phyloP scores from a whole-genome alignment of 1,284 basidiomycete species.

The Malassezia furfur region DNA sequence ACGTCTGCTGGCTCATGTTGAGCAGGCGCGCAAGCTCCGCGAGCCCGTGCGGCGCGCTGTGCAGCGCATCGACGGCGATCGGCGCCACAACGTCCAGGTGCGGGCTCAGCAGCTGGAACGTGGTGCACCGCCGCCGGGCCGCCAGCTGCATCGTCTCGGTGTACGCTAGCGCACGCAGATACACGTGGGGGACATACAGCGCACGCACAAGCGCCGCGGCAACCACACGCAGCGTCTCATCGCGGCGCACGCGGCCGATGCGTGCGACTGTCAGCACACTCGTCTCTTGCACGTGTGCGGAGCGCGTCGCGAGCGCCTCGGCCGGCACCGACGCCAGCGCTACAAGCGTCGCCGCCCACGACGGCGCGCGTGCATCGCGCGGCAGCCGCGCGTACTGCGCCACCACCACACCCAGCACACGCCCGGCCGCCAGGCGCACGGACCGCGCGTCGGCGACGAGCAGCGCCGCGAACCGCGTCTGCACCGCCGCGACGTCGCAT shows the following conservation, averaged over 20 bases:
- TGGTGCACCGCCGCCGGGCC: constrained; percentile 24
- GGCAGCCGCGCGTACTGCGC: not conserved
- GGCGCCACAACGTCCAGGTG: constrained; percentile 29
- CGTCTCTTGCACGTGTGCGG: constrained; percentile 13
- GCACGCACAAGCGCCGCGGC: constrained; percentile 5
- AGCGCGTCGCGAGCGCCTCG: not conserved
- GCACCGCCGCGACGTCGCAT: not conserved
- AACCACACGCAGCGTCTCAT: constrained; percentile 1
- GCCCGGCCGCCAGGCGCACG: constrained; percentile 11
- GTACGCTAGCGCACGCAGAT: constrained; percentile 27
- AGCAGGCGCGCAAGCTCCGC: constrained; percentile 32
- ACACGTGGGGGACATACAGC: constrained; percentile 10
- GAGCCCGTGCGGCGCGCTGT: constrained; percentile 32
- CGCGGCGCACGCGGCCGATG: constrained; percentile 11
- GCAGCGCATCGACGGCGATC: constrained; percentile 30
- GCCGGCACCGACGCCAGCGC: not conserved
- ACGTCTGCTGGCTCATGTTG: constrained; percentile 35
- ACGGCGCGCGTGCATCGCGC: not conserved
- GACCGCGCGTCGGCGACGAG: not conserved
- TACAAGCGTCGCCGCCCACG: not conserved
- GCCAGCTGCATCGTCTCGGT: constrained; percentile 36
- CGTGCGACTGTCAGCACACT: constrained; percentile 6
- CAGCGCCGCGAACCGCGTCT: not conserved
- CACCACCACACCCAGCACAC: not conserved
- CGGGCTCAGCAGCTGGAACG: constrained; percentile 39